Conservation (phyloP, 73 alveolate genomes). For the Durusdinium trenchii region DNA sequence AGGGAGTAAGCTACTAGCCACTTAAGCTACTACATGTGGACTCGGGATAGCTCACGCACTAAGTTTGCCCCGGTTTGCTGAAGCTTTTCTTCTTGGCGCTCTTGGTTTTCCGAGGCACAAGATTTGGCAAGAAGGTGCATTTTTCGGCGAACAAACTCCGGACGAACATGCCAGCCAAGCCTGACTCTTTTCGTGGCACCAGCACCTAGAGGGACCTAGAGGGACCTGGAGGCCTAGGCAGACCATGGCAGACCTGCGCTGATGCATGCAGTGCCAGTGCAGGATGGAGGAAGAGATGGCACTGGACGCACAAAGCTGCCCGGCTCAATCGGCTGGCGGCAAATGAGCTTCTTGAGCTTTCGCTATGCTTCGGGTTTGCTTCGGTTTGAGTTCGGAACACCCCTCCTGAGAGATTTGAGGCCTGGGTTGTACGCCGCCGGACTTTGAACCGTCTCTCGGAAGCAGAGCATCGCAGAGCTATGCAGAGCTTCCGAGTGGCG, state of each 20-base stretch:
- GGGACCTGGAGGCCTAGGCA: no score
- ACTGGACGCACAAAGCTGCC: slow-evolving; percentile 20
- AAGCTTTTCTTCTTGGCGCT: neutral
- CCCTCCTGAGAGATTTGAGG: neutral
- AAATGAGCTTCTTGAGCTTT: neutral
- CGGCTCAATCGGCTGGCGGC: neutral
- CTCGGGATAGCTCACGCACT: no score
- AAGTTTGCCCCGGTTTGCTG: no score
- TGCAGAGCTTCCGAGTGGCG: neutral
- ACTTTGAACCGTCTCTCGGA: slow-evolving; percentile 87
- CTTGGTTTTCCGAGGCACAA: slow-evolving; percentile 20
- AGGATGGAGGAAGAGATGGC: slow-evolving; percentile 93
- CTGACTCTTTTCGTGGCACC: neutral
- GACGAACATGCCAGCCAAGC: neutral
- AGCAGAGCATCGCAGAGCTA: neutral
- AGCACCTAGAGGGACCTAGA: no score
- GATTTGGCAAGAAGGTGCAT: slow-evolving; percentile 53
- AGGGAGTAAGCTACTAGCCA: no score
- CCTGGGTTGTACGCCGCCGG: slow-evolving; percentile 66
- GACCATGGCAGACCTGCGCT: no score
- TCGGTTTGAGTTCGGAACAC: neutral
- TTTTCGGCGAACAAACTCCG: neutral
- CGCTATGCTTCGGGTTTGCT: neutral
- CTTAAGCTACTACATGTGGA: no score
- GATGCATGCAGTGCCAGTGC: neutral